Evolutionary conservation across 257 asterid genomes (phyloP).

Genomic region (Fraxinus americana): DNA sequence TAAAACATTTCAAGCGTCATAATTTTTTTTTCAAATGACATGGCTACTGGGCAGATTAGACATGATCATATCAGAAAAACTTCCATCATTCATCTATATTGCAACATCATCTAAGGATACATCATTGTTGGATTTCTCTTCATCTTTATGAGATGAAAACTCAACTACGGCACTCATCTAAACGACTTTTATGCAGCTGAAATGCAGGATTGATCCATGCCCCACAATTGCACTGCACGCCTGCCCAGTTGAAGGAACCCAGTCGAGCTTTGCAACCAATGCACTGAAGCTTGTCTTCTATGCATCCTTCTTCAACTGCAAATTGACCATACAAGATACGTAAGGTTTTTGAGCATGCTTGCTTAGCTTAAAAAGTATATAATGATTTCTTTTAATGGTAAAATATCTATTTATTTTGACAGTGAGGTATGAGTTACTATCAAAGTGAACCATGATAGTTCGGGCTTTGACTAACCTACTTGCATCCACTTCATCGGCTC

Average conservation of each 20-base stretch:
- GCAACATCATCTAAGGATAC: slow-evolving; percentile 5
- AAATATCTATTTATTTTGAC: no score
- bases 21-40: not conserved
- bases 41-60: not conserved
- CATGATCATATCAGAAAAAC: not conserved
- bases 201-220: slow-evolving; percentile 90
- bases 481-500: slow-evolving; percentile 99
- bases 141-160: slow-evolving; percentile 12
- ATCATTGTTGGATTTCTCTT: not conserved
- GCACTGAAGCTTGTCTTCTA: slow-evolving; percentile 78
- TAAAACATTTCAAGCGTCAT: not conserved
- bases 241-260: slow-evolving; percentile 91
- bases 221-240: slow-evolving; percentile 96
- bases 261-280: slow-evolving; percentile 82
- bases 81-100: not conserved
- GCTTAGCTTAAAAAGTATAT: slow-evolving; percentile 1
- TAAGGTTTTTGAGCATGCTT: slow-evolving; percentile 19
- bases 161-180: slow-evolving; percentile 63
- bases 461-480: slow-evolving; percentile 44
- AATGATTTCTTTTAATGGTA: not conserved
- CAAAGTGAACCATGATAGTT: not conserved
- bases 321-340: slow-evolving; percentile 10
- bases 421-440: not conserved
- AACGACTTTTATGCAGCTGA: slow-evolving; percentile 87
- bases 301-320: slow-evolving; percentile 75